Evolutionary conservation across 352 stramenopile species (phyloP), one percentile per base, ranked within the genome.

Genomic region (Phytopythium helicoides): DNA sequence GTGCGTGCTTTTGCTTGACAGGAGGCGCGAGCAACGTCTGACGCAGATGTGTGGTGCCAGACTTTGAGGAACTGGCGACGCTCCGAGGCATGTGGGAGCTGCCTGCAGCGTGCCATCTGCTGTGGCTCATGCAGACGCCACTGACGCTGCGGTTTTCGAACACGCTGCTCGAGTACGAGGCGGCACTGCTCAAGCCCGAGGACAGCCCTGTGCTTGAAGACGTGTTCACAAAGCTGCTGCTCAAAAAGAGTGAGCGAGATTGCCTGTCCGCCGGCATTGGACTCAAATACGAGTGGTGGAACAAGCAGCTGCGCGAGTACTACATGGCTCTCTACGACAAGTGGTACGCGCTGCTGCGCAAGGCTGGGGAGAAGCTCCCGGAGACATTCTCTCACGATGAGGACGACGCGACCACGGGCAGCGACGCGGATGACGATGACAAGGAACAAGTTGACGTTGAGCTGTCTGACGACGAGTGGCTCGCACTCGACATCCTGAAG

Each of bases 271-370:
- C 78, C 34, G 84, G 84, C 16, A 80, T 92, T 28, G 81, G 82
- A 2, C 80, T 94, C 40, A 87, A 89, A 68, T 94, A 94, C 56
- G 80, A 91, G 60, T 92, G 81, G 81, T 94, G 84, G 84, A 91
- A 88, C 70, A 90, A 92, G 56, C 84, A 92, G 52, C 64, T 94
- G 54, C 75, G 77, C 9, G 74, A 88, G 54, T 89, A 92, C 66
- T 94, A 92, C 65, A 71, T 86, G 52, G 71, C 72, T 37, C 67
- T 89, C 64, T 94, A 94, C 64, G 69, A 87, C 55, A 87, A 89
- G 47, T 89, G 76, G 81, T 89, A 89, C 54, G 71, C 76, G 35
- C 64, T 92, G 52, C 58, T 92, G 50, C 76, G 76, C 16, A 90
- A 89, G 48, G 80, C 84, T 1, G 76, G 79, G 18, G 81, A 89